phyloP scores from a whole-genome alignment of 768 basidiomycete species.

The Mycena capillaripes region DNA sequence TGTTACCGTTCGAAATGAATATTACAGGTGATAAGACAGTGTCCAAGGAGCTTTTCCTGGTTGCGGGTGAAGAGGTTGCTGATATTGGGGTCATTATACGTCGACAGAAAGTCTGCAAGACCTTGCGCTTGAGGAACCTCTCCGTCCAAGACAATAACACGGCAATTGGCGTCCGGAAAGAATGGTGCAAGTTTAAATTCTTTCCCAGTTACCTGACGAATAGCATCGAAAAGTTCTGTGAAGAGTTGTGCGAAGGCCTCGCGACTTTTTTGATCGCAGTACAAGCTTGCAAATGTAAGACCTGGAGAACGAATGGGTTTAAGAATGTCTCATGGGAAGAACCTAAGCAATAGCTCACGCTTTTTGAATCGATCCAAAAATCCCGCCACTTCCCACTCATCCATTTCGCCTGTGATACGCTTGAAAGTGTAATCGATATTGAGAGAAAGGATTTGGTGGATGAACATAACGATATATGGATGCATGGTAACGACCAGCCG shows the following conservation, averaged over 20 bases:
- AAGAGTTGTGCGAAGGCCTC: slow-evolving; percentile 36
- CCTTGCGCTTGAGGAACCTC: slow-evolving; percentile 21
- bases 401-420: slow-evolving; percentile 30
- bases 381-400: slow-evolving; percentile 41
- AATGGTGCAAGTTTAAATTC: slow-evolving; percentile 31
- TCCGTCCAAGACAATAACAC: slow-evolving; percentile 14
- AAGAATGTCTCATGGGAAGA: neutral
- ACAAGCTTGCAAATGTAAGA: slow-evolving; percentile 33
- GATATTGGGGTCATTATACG: slow-evolving; percentile 7
- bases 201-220: slow-evolving; percentile 27
- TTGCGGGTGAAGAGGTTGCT: neutral
- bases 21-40: neutral
- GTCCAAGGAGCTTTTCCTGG: neutral
- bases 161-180: slow-evolving; percentile 25
- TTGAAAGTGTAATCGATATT: slow-evolving; percentile 41
- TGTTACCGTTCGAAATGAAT: slow-evolving; percentile 7
- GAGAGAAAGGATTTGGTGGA: slow-evolving; percentile 30
- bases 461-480: neutral
- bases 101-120: slow-evolving; percentile 1
- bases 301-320: slow-evolving; percentile 23
- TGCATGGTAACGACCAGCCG: slow-evolving; percentile 19
- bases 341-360: slow-evolving; percentile 13
- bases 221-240: slow-evolving; percentile 28
- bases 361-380: slow-evolving; percentile 24
- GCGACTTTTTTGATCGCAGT: slow-evolving; percentile 34